A percentile compares a stretch with the other conserved stretches of the same genome.
Evolutionary conservation across 306 rosid genomes (phyloP).

Genomic region (Cercis canadensis): DNA sequence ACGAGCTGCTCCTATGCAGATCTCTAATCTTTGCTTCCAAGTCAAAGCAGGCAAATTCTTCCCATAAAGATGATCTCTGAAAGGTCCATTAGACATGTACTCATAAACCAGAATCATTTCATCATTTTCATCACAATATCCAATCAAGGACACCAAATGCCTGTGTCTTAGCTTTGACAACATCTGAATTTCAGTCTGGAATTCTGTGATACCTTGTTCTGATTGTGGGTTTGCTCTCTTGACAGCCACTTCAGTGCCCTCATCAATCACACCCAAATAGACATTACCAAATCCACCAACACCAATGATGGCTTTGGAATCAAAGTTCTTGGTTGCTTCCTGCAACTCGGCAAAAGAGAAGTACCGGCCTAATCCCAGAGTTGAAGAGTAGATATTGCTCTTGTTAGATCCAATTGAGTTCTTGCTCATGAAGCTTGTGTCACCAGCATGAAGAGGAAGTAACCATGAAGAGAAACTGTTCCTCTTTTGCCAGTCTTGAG

Average conservation of each 20-base stretch:
- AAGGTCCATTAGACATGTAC: slow-evolving; percentile 63
- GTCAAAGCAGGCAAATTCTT: slow-evolving; percentile 52
- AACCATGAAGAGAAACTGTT: slow-evolving; percentile 75
- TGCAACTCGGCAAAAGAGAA: slow-evolving; percentile 58
- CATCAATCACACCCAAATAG: slow-evolving; percentile 59
- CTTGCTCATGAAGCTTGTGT: slow-evolving; percentile 57
- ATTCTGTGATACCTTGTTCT: slow-evolving; percentile 66
- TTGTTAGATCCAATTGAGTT: slow-evolving; percentile 53
- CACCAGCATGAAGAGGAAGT: slow-evolving; percentile 64
- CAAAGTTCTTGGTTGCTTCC: slow-evolving; percentile 68
- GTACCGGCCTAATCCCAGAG: slow-evolving; percentile 55
- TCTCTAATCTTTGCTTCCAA: slow-evolving; percentile 67
- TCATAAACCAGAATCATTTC: slow-evolving; percentile 72
- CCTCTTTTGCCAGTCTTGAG: slow-evolving; percentile 70
- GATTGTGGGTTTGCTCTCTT: slow-evolving; percentile 76
- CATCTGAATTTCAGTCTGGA: slow-evolving; percentile 70
- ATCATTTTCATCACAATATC: slow-evolving; percentile 62
- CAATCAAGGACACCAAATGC: slow-evolving; percentile 66
- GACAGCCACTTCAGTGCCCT: slow-evolving; percentile 61
- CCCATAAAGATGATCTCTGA: slow-evolving; percentile 71
- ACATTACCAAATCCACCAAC: slow-evolving; percentile 75
- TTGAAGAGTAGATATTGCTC: slow-evolving; percentile 52
- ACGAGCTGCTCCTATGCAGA: slow-evolving; percentile 63
- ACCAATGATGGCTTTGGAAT: slow-evolving; percentile 55
- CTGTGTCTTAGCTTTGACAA: slow-evolving; percentile 65